A percentile compares a stretch with the other conserved stretches of the same genome.
phyloP scores from a whole-genome alignment of 2,329 filamentous ascomycete genomes.

The Neoascochyta sp. region DNA sequence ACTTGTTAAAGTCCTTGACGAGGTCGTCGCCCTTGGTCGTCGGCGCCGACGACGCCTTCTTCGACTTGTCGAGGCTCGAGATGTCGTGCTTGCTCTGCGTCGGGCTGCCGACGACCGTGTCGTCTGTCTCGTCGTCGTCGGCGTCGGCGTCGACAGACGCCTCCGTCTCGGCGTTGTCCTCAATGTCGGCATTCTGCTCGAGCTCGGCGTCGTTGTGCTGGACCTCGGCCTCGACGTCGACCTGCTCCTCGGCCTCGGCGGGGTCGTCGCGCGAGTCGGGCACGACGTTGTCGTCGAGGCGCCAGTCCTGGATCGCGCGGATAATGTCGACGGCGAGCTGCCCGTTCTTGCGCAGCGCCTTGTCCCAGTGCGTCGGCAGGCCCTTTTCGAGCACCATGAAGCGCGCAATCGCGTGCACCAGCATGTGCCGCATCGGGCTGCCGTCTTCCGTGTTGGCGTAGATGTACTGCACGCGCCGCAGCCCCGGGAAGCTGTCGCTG shows the following conservation, averaged over 20 bases:
- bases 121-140: conserved; percentile 5
- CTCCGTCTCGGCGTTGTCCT: conserved; percentile 26
- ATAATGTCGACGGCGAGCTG: conserved; percentile 56
- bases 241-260: conserved; percentile 37
- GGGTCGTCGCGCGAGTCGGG: conserved; percentile 49
- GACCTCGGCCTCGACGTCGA: conserved; percentile 37
- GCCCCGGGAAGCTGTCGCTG: conserved; percentile 51
- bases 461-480: conserved; percentile 53
- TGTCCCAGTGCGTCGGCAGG: conserved; percentile 54
- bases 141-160: conserved; percentile 17
- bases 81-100: conserved; percentile 12
- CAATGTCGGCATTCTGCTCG: conserved; percentile 24
- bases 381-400: conserved; percentile 50
- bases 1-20: conserved; percentile 9
- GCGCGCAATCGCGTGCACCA: conserved; percentile 48
- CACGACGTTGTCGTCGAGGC: conserved; percentile 47
- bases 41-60: conserved; percentile 4
- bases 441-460: conserved; percentile 50
- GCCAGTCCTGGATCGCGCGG: conserved; percentile 52
- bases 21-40: conserved; percentile 5
- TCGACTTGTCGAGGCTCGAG: conserved; percentile 3
- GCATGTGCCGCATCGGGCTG: conserved; percentile 48
- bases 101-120: conserved; percentile 9
- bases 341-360: conserved; percentile 53
- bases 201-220: conserved; percentile 33